These are phyloP conservation scores for Beauveria sp. DNA, from an alignment of 2,329 filamentous ascomycete genomes.

Conservation along the genomic window DNA sequence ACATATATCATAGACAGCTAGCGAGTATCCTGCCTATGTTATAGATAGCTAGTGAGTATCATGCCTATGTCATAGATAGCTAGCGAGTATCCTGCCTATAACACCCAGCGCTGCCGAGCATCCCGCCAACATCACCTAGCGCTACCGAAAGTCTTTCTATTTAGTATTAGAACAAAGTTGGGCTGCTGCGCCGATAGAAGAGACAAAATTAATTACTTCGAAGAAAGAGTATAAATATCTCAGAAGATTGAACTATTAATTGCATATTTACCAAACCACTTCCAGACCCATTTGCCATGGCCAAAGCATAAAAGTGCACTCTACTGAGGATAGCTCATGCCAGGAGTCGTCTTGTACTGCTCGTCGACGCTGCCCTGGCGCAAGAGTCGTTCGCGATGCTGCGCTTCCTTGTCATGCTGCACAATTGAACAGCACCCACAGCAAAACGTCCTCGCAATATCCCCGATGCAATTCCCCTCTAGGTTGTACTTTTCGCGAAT, in stretches of 20 bases:
- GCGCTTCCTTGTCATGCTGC: constrained; percentile 41
- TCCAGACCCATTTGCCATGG: not conserved
- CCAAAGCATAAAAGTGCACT: not conserved
- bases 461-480: constrained; percentile 34
- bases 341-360: constrained; percentile 24
- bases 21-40: too few relatives aligned
- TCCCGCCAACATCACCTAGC: too few relatives aligned
- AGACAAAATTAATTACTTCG: not conserved
- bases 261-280: not conserved
- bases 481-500: constrained; percentile 39
- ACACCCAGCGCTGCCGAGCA: too few relatives aligned
- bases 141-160: too few relatives aligned
- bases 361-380: constrained; percentile 17
- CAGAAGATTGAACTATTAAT: not conserved
- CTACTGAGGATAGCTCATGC: constrained; percentile 21
- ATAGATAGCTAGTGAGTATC: too few relatives aligned
- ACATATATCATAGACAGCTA: too few relatives aligned
- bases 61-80: too few relatives aligned
- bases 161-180: not conserved
- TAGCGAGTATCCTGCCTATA: too few relatives aligned
- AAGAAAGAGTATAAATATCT: not conserved
- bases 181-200: not conserved
- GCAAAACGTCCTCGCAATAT: constrained; percentile 36
- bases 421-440: constrained; percentile 37
- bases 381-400: constrained; percentile 25